These are phyloP conservation scores for Corymbia citriodora DNA, from an alignment of 441 rosid species.

Conservation along the genomic window DNA sequence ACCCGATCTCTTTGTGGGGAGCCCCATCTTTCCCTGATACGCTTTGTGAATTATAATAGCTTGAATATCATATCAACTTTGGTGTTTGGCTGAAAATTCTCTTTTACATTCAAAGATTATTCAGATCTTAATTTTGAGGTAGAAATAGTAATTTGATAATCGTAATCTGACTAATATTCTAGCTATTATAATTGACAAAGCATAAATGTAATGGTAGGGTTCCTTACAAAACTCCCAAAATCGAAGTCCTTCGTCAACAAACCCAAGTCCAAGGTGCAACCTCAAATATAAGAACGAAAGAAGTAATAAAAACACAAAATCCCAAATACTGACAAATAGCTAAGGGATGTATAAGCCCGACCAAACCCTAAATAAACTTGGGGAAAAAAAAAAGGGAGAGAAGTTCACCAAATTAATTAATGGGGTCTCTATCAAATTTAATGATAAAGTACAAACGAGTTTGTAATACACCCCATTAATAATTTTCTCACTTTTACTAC, in stretches of 20 bases:
- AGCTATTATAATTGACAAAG: neutral
- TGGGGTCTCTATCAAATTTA: neutral
- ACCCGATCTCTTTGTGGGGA: neutral
- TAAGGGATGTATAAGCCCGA: neutral
- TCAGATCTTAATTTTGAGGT: neutral
- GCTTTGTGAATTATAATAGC: neutral
- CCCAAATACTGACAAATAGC: neutral
- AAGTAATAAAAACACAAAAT: neutral
- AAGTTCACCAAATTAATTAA: neutral
- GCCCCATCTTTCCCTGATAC: neutral
- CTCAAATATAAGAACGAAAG: neutral
- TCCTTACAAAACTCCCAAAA: neutral
- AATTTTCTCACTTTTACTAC: neutral
- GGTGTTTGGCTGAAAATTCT: neutral
- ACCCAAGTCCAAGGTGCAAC: neutral
- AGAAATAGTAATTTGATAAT: neutral
- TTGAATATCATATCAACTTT: neutral
- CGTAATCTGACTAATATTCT: neutral
- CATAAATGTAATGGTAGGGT: neutral
- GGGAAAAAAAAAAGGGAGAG: neutral
- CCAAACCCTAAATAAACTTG: neutral
- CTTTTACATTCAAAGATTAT: neutral
- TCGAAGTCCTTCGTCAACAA: neutral
- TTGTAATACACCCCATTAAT: neutral
- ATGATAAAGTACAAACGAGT: neutral